These are phyloP conservation scores for Pisolithus tinctorius DNA, from an alignment of 768 basidiomycete genomes.

Conservation along the genomic window DNA sequence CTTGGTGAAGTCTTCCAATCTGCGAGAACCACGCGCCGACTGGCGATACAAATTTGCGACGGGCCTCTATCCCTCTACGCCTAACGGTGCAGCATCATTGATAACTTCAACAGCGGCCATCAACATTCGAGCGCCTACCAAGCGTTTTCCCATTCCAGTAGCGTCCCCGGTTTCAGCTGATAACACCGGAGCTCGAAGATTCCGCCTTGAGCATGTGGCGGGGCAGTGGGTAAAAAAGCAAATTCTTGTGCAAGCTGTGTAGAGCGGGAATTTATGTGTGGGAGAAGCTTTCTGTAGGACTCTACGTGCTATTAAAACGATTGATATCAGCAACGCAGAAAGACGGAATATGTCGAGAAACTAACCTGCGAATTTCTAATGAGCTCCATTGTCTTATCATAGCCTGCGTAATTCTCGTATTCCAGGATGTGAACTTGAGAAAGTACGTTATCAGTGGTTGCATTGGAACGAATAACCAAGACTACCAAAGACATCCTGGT, in stretches of 20 bases:
- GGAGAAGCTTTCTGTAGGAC: slow-evolving; percentile 69
- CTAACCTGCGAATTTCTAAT: slow-evolving; percentile 62
- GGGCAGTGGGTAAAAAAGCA: slow-evolving; percentile 88
- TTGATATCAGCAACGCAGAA: background rate
- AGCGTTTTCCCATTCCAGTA: slow-evolving; percentile 92
- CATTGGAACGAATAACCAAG: slow-evolving; percentile 22
- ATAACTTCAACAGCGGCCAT: background rate
- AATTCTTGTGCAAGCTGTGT: slow-evolving; percentile 89
- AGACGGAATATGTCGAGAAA: slow-evolving; percentile 2
- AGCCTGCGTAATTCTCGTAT: slow-evolving; percentile 90
- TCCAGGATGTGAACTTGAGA: slow-evolving; percentile 67
- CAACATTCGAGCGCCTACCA: slow-evolving; percentile 47
- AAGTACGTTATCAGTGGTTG: background rate
- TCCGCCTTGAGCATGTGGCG: slow-evolving; percentile 81
- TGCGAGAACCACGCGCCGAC: slow-evolving; percentile 93
- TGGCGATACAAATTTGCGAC: slow-evolving; percentile 78
- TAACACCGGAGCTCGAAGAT: slow-evolving; percentile 92
- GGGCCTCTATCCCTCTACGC: slow-evolving; percentile 92
- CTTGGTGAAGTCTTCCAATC: slow-evolving; percentile 76
- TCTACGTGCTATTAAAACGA: slow-evolving; percentile 45
- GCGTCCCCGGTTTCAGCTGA: slow-evolving; percentile 77
- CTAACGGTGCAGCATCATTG: slow-evolving; percentile 32
- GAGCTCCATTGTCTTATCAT: slow-evolving; percentile 66
- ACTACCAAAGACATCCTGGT: slow-evolving; percentile 78
- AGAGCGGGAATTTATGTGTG: slow-evolving; percentile 64